Evolutionary conservation across 345 rosid genomes (phyloP).

Genomic region (Camelina laxa): DNA sequence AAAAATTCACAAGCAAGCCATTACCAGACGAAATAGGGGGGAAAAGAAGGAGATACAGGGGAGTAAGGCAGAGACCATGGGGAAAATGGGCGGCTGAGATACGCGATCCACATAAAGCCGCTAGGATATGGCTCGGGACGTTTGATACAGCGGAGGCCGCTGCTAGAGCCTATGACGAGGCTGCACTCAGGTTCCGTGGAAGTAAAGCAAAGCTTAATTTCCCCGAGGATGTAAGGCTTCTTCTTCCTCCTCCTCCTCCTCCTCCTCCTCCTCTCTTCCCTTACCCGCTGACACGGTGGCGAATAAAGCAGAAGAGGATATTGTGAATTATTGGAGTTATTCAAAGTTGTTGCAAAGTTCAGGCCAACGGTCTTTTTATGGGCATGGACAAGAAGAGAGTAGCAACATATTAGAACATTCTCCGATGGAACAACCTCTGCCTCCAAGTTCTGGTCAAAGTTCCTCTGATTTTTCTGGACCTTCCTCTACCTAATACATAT

Average conservation of each 20-base stretch:
- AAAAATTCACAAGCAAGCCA: conserved; percentile 41
- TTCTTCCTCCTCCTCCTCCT: conserved; percentile 29
- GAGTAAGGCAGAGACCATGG: conserved; percentile 91
- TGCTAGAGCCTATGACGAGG: conserved; percentile 88
- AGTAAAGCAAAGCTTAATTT: conserved; percentile 85
- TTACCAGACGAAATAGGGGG: conserved; percentile 52
- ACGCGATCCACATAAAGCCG: conserved; percentile 82
- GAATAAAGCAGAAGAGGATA: conserved; percentile 9
- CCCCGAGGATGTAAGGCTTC: conserved; percentile 60
- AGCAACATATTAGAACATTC: conserved; percentile 9
- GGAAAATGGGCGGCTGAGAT: conserved; percentile 97
- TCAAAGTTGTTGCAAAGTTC: conserved; percentile 59
- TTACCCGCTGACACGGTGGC: conserved; percentile 25
- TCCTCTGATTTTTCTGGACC: background rate
- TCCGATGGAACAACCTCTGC: background rate
- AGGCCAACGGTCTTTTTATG: background rate
- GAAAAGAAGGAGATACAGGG: conserved; percentile 70
- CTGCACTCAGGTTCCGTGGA: conserved; percentile 86
- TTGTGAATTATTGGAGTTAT: conserved; percentile 56
- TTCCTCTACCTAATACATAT: conserved; percentile 10
- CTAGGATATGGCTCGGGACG: conserved; percentile 89
- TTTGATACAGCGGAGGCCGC: conserved; percentile 87
- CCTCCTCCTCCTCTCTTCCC: conserved; percentile 2
- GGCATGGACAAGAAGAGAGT: conserved; percentile 19
- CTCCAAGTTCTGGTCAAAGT: conserved; percentile 19